phyloP scores from a whole-genome alignment of 2,329 filamentous ascomycete genomes.

The Pseudocercospora cruenta region DNA sequence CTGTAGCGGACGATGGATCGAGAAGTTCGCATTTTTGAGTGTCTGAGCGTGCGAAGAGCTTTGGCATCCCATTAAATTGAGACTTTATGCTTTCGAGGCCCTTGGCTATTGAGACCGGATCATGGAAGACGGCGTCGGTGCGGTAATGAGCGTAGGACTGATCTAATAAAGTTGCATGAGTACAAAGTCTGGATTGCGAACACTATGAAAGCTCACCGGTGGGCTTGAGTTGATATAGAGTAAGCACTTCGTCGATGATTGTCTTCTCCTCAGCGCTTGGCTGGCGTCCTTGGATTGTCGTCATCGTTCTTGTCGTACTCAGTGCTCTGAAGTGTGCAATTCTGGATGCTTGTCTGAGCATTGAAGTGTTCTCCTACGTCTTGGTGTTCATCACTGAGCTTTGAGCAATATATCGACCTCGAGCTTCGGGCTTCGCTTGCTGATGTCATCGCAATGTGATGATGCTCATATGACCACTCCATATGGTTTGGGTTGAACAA shows the following conservation, averaged over 20 bases:
- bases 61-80: slow-evolving; percentile 37
- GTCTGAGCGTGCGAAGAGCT: slow-evolving; percentile 31
- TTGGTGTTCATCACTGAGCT: not conserved
- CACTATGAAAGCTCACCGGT: slow-evolving; percentile 2
- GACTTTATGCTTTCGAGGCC: slow-evolving; percentile 33
- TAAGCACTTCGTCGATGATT: slow-evolving; percentile 33
- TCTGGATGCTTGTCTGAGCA: not conserved
- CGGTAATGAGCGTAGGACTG: slow-evolving; percentile 33
- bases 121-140: slow-evolving; percentile 33
- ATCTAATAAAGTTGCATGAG: not conserved
- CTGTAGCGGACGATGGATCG: slow-evolving; percentile 19
- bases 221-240: slow-evolving; percentile 32
- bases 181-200: not conserved
- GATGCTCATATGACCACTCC: slow-evolving; percentile 12
- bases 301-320: slow-evolving; percentile 8
- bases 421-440: not conserved
- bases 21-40: slow-evolving; percentile 29
- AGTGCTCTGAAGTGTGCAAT: not conserved
- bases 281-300: slow-evolving; percentile 20
- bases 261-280: slow-evolving; percentile 25
- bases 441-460: slow-evolving; percentile 9
- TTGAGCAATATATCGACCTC: not conserved
- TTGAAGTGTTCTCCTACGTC: not conserved
- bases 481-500: not conserved
- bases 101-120: slow-evolving; percentile 34